Conservation (phyloP, 2,329 filamentous ascomycete genomes). For the Chrysoporthe deuterocubensis region DNA sequence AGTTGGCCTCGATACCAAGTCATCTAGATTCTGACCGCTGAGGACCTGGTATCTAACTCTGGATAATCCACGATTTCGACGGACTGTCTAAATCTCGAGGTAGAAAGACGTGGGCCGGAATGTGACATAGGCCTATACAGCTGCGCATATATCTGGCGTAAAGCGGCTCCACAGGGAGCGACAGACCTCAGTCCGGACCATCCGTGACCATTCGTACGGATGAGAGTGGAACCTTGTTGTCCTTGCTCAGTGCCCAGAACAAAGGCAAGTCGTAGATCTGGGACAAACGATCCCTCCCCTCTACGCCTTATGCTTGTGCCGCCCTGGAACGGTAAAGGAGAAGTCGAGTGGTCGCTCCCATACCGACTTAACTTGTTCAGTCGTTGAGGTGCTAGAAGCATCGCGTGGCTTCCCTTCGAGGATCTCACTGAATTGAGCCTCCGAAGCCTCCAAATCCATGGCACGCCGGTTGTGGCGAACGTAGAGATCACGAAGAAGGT, state of each 20-base stretch:
- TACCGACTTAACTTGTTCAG: not conserved
- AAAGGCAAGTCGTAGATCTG: not conserved
- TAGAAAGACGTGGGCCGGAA: not conserved
- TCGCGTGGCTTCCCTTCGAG: not conserved
- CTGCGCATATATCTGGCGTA: not conserved
- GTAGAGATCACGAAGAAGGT: slow-evolving; percentile 2
- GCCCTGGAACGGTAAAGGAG: not conserved
- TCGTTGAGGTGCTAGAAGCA: not conserved
- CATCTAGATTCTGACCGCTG: not conserved
- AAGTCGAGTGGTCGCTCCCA: not conserved
- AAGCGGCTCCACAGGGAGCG: not conserved
- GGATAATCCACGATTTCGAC: not conserved
- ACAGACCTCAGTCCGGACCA: not conserved
- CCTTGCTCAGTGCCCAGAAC: not conserved
- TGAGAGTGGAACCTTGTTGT: not conserved
- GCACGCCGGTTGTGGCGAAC: not conserved
- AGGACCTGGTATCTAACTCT: not conserved
- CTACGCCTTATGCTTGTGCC: not conserved
- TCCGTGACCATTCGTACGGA: not conserved
- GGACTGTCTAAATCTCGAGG: not conserved
- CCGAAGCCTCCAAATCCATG: not conserved
- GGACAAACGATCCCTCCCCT: not conserved
- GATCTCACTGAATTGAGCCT: not conserved
- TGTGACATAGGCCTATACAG: too few relatives aligned
- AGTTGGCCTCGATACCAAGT: not conserved